These are phyloP conservation scores for Kurtzmaniella quercitrusa DNA, from an alignment of 1,139 yeast species.

Conservation along the genomic window DNA sequence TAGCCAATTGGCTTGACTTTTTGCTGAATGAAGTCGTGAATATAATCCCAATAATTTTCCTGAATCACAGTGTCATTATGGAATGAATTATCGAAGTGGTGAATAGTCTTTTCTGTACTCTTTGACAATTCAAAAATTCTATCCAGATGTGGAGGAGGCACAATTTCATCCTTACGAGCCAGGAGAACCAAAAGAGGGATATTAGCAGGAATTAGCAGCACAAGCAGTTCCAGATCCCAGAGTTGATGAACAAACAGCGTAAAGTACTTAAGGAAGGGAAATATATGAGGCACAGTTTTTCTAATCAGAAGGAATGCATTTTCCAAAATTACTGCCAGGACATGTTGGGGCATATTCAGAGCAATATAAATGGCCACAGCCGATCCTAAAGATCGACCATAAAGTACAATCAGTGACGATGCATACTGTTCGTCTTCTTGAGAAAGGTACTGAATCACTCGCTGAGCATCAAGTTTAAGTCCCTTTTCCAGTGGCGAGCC, in stretches of 20 bases:
- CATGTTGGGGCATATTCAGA: slow-evolving; percentile 42
- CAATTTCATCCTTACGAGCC: slow-evolving; percentile 82
- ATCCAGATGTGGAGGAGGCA: slow-evolving; percentile 84
- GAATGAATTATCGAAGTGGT: slow-evolving; percentile 53
- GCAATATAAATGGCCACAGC: slow-evolving; percentile 90
- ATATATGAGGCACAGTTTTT: slow-evolving; percentile 77
- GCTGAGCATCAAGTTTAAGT: slow-evolving; percentile 75
- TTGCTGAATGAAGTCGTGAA: slow-evolving; percentile 51
- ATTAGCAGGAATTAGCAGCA: slow-evolving; percentile 45
- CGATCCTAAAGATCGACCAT: slow-evolving; percentile 93
- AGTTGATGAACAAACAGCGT: slow-evolving; percentile 66
- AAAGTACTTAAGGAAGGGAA: slow-evolving; percentile 62
- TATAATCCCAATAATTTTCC: slow-evolving; percentile 68
- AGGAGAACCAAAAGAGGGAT: slow-evolving; percentile 70
- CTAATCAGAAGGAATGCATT: slow-evolving; percentile 80
- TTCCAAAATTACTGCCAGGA: slow-evolving; percentile 71
- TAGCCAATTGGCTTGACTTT: slow-evolving; percentile 40
- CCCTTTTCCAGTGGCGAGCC: slow-evolving; percentile 80
- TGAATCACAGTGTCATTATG: slow-evolving; percentile 82
- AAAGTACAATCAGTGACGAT: slow-evolving; percentile 57
- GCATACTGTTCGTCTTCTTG: slow-evolving; percentile 50
- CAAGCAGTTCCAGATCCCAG: slow-evolving; percentile 76
- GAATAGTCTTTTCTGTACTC: slow-evolving; percentile 42
- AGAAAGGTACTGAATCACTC: slow-evolving; percentile 59
- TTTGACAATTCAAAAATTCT: slow-evolving; percentile 49